Percentiles rank a stretch among this genome's conserved stretches.
phyloP scores from a whole-genome alignment of 495 filamentous ascomycete species.

The Aspergillus heteromorphus region DNA sequence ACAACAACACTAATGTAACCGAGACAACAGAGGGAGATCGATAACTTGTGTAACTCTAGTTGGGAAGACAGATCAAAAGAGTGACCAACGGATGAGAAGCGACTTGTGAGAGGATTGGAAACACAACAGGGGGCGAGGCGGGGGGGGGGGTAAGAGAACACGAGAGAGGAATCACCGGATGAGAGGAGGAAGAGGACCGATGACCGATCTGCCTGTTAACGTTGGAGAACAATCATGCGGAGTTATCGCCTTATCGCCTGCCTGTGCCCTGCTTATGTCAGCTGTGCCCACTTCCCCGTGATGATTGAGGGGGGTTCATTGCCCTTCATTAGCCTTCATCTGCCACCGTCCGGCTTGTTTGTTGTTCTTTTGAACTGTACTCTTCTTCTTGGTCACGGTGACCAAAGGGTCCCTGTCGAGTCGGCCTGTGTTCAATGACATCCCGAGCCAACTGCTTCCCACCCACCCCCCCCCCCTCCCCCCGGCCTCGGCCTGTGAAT shows the following conservation, averaged over 20 bases:
- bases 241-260: neutral
- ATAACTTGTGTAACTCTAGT: neutral
- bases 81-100: neutral
- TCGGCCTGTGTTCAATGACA: neutral
- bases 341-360: neutral
- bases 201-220: too few relatives aligned
- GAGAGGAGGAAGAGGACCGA: too few relatives aligned
- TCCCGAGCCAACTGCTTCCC: neutral
- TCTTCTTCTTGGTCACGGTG: neutral
- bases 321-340: too few relatives aligned
- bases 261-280: neutral
- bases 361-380: neutral
- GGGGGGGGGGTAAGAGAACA: too few relatives aligned
- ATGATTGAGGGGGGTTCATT: neutral
- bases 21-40: neutral
- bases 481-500: neutral
- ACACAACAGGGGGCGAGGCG: too few relatives aligned
- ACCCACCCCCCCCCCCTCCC: too few relatives aligned
- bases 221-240: too few relatives aligned
- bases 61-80: neutral
- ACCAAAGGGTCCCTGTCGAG: neutral
- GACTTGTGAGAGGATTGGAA: neutral
- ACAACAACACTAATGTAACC: slow-evolving; percentile 2
- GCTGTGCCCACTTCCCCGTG: neutral
- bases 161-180: neutral